Conservation (phyloP, 352 stramenopile genomes). For the Pythium dissimile region DNA sequence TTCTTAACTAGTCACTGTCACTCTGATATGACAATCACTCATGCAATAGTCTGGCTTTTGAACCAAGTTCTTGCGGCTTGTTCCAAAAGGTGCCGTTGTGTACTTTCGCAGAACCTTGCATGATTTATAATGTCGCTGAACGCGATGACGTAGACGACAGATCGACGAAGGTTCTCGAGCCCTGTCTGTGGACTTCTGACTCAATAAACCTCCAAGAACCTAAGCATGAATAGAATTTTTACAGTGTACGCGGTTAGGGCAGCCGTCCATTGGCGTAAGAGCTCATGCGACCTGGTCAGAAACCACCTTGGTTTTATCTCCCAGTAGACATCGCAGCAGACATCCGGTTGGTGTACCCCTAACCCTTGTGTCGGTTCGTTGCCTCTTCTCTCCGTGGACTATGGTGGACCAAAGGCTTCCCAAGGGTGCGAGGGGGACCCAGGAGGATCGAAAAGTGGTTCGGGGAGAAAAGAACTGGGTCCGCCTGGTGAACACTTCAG, state of each 20-base stretch:
- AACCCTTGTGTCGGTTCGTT: slow-evolving; percentile 1
- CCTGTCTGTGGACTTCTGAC: background rate
- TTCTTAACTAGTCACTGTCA: too few relatives aligned
- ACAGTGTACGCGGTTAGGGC: background rate
- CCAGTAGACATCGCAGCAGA: background rate
- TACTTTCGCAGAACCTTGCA: slow-evolving; percentile 7
- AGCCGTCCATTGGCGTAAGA: background rate
- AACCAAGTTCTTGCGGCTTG: background rate
- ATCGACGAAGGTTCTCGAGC: slow-evolving; percentile 8
- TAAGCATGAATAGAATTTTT: background rate
- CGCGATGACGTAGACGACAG: slow-evolving; percentile 12
- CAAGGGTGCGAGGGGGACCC: slow-evolving; percentile 1
- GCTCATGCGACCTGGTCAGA: slow-evolving; percentile 6
- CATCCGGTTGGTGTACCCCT: slow-evolving; percentile 6
- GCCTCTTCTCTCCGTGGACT: slow-evolving; percentile 13
- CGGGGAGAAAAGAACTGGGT: slow-evolving; percentile 20
- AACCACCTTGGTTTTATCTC: background rate
- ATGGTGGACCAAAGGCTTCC: slow-evolving; percentile 9
- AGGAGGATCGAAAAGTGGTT: slow-evolving; percentile 6
- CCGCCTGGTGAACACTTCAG: too few relatives aligned
- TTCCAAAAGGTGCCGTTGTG: background rate
- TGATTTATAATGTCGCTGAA: slow-evolving; percentile 4
- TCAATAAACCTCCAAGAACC: slow-evolving; percentile 1
- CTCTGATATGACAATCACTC: background rate
- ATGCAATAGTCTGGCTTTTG: background rate